phyloP scores from a whole-genome alignment of 441 rosid species.

The Kokia cookei region DNA sequence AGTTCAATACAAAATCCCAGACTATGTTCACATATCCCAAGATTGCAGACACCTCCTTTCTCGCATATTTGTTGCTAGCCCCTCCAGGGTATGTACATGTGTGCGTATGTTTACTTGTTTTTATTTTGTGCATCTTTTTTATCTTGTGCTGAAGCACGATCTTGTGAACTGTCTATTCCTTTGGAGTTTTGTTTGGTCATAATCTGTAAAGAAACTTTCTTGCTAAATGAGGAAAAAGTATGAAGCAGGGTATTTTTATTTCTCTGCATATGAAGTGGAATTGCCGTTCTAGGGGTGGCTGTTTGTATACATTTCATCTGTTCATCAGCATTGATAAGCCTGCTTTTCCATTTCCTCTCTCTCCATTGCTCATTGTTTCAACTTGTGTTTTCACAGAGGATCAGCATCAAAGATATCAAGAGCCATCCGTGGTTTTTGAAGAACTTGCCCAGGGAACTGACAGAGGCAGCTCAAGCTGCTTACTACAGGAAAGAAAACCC shows the following conservation, averaged over 20 bases:
- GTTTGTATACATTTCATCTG: too few species aligned
- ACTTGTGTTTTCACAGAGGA: slow-evolving; percentile 35
- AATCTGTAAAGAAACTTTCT: not conserved
- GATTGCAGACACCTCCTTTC: slow-evolving; percentile 40
- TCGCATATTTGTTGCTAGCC: slow-evolving; percentile 40
- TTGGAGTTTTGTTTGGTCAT: not conserved
- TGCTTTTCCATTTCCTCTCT: not conserved
- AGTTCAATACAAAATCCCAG: slow-evolving; percentile 45
- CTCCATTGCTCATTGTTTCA: not conserved
- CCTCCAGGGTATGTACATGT: slow-evolving; percentile 11
- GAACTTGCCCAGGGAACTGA: slow-evolving; percentile 79
- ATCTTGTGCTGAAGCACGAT: not conserved
- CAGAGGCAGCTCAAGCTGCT: slow-evolving; percentile 73
- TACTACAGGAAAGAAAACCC: slow-evolving; percentile 64
- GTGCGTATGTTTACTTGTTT: too few species aligned
- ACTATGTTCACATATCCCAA: slow-evolving; percentile 45
- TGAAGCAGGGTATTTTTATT: not conserved
- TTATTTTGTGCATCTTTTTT: not conserved
- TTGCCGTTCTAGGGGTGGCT: not conserved
- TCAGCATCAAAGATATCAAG: slow-evolving; percentile 60
- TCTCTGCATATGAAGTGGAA: not conserved
- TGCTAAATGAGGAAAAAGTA: too few species aligned
- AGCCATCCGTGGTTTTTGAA: slow-evolving; percentile 67
- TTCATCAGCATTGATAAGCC: not conserved
- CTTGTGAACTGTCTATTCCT: too few species aligned